Base-by-base conservation (phyloP, 2,329 filamentous ascomycete species). In the Hypoxylon rubiginosum region DNA sequence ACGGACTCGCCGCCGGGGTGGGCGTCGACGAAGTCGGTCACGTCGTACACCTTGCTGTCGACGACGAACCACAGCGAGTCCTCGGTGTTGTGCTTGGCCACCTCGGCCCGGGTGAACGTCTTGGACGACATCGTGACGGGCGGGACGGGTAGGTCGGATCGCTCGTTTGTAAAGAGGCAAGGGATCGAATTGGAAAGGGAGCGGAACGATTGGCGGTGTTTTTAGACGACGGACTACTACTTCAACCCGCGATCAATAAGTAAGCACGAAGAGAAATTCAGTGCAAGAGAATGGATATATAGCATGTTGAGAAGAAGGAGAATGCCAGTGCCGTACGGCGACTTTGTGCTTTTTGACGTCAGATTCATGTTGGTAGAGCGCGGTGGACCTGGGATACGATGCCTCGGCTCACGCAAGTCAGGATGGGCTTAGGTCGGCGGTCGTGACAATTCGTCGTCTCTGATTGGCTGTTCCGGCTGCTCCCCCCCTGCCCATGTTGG, bases 21-120 rank as follows among this genome's bases (percentile, higher is more conserved):
- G 21, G 91, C 92, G 76, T 96, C 92, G 72, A 93, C 80, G 79
- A 97, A 97, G 71, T 97, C 92, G 66, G 90, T 90, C 11, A 94
- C 86, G 80, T 97, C 92, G 83, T 97, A 97, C 76, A 97, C 92
- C 74, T 90, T 91, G 80, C 91, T 89, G 83, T 97, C 93, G 79
- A 97, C 89, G 75, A 97, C 90, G 80, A 92, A 91, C 91, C 92
- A 94, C 62, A 93, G 82, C 68, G 90, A 91, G 70, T 94, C 91
- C 52, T 91, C 89, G 61, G 86, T 88, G 78, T 90, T 93, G 82
- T 95, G 91, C 78, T 90, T 87, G 68, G 90, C 90, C 72, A 96
- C 91, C 78, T 93, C 86, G 60, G 82, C 86, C 72, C 86, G 86
- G 64, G 86, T 85, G 74, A 84, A 88, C 21, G 84, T 86, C 74